Evolutionary conservation across 805 yeast species (phyloP).

Genomic region (Saturnispora dispora): DNA sequence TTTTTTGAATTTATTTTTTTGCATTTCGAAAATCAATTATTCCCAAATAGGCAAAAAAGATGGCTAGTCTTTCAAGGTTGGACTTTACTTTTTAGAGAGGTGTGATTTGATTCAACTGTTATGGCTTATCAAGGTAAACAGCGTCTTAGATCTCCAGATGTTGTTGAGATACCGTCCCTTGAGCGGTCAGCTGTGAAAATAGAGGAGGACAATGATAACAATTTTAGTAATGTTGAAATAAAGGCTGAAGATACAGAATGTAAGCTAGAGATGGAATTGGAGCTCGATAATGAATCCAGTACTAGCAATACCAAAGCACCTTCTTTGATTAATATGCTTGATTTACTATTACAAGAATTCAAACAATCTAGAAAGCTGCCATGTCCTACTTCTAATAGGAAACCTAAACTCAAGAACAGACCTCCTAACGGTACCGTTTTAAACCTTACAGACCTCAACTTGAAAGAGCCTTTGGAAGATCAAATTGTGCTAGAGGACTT

Average conservation of each 20-base stretch:
- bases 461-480: slow-evolving; percentile 21
- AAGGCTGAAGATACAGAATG: background rate
- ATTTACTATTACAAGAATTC: background rate
- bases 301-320: background rate
- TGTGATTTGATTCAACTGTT: background rate
- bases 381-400: slow-evolving; percentile 24
- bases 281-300: background rate
- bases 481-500: slow-evolving; percentile 35
- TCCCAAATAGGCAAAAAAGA: slow-evolving; percentile 1
- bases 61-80: background rate
- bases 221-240: background rate
- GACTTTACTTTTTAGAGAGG: background rate
- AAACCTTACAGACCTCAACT: slow-evolving; percentile 26
- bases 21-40: background rate
- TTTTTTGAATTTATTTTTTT: slow-evolving; percentile 28
- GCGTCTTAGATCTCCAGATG: background rate
- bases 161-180: background rate
- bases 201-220: background rate
- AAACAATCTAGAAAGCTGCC: slow-evolving; percentile 12
- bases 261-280: background rate
- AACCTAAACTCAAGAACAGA: slow-evolving; percentile 38
- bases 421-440: slow-evolving; percentile 39
- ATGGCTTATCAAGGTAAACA: background rate
- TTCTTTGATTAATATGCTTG: background rate
- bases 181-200: background rate